Conservation (phyloP, 2,329 filamentous ascomycete species). For the Cytospora leucostoma region DNA sequence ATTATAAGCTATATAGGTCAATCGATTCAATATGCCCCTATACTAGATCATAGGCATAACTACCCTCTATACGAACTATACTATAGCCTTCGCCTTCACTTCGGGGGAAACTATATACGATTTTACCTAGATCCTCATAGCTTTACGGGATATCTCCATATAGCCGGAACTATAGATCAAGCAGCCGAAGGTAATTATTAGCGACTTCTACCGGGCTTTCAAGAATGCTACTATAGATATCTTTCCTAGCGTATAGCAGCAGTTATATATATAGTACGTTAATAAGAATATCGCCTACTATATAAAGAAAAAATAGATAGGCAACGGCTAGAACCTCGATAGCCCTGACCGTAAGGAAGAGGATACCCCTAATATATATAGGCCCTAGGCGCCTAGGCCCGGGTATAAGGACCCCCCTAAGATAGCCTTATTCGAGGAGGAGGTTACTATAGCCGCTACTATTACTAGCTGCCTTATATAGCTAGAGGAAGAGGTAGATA, state of each 20-base stretch:
- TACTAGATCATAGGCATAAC: not conserved
- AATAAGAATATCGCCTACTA: slow-evolving; percentile 4
- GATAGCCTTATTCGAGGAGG: not conserved
- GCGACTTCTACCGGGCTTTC: not conserved
- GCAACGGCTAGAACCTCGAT: not conserved
- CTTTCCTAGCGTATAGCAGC: not conserved
- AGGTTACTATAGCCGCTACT: not conserved
- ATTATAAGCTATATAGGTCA: not conserved
- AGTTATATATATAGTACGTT: slow-evolving; percentile 8
- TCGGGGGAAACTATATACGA: not conserved
- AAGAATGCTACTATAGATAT: not conserved
- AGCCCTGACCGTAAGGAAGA: not conserved
- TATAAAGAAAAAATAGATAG: slow-evolving; percentile 3
- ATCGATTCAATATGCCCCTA: not conserved
- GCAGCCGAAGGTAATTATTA: not conserved
- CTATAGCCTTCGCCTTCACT: not conserved
- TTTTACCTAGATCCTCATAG: not conserved
- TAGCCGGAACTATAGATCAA: not conserved
- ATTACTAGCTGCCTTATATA: not conserved
- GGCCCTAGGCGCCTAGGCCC: not conserved
- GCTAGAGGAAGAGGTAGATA: not conserved
- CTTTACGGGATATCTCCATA: not conserved
- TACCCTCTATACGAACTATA: not conserved
- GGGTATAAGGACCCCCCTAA: not conserved
- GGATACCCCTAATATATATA: not conserved